These are phyloP conservation scores for Tephrocybe sp. DNA, from an alignment of 768 basidiomycete species.

Conservation along the genomic window DNA sequence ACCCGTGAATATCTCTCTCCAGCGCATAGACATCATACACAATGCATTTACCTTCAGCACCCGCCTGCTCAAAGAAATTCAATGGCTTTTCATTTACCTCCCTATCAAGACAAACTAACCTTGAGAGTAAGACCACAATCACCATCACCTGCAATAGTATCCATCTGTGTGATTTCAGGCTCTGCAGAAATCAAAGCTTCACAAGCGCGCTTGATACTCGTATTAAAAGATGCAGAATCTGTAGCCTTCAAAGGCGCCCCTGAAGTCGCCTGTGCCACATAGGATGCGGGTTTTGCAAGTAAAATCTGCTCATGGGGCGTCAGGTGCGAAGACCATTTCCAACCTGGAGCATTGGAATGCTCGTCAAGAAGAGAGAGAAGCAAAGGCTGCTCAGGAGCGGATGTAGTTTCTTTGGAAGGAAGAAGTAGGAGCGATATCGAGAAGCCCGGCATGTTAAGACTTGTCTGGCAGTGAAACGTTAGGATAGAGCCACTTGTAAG, in stretches of 20 bases:
- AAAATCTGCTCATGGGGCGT: slow-evolving; percentile 32
- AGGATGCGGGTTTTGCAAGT: slow-evolving; percentile 13
- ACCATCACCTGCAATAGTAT: slow-evolving; percentile 91
- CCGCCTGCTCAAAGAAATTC: slow-evolving; percentile 39
- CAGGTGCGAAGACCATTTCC: slow-evolving; percentile 71
- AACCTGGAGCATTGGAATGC: slow-evolving; percentile 69
- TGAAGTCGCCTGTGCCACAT: slow-evolving; percentile 6
- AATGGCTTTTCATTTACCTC: not conserved
- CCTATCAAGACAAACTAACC: slow-evolving; percentile 21
- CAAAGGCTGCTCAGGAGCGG: slow-evolving; percentile 35
- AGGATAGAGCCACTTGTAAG: not conserved
- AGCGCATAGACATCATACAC: too few species aligned
- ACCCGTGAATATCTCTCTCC: not conserved
- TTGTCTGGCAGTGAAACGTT: slow-evolving; percentile 54
- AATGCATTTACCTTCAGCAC: slow-evolving; percentile 58
- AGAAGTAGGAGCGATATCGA: slow-evolving; percentile 82
- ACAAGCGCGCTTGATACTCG: slow-evolving; percentile 58
- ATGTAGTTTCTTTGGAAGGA: slow-evolving; percentile 43
- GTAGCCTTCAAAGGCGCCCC: slow-evolving; percentile 24
- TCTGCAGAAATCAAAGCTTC: slow-evolving; percentile 73
- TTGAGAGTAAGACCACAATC: slow-evolving; percentile 57
- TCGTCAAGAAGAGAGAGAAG: slow-evolving; percentile 74
- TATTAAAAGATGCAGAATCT: slow-evolving; percentile 51
- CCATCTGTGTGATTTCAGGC: slow-evolving; percentile 88
- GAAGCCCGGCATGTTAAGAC: slow-evolving; percentile 92